Evolutionary conservation across 257 asterid genomes (phyloP).

Genomic region (Osmanthus fragrans): DNA sequence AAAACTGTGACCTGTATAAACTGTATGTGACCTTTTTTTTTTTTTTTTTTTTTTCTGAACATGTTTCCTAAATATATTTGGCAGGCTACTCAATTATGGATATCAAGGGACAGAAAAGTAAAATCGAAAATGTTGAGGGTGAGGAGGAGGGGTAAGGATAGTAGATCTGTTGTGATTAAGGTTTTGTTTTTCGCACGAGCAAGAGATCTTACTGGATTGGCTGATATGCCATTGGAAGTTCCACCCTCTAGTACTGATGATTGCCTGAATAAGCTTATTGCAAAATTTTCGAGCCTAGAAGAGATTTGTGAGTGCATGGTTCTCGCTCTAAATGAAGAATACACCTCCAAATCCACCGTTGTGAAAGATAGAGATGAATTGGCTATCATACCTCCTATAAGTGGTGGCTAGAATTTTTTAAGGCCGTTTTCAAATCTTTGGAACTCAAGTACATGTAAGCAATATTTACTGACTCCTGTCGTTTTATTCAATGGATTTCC

Average conservation of each 20-base stretch:
- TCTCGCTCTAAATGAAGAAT: conserved; percentile 83
- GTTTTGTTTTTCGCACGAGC: conserved; percentile 88
- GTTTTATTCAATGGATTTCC: background rate
- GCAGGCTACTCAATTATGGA: conserved; percentile 30
- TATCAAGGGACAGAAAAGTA: conserved; percentile 13
- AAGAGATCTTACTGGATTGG: conserved; percentile 73
- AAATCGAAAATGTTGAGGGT: conserved; percentile 22
- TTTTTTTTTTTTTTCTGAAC: background rate
- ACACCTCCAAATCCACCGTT: conserved; percentile 54
- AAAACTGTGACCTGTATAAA: background rate
- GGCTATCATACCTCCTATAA: conserved; percentile 95
- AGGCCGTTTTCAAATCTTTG: background rate
- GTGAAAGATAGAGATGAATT: conserved; percentile 79
- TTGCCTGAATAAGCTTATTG: conserved; percentile 65
- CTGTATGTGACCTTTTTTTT: background rate
- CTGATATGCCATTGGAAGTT: conserved; percentile 60
- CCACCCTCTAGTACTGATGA: conserved; percentile 60
- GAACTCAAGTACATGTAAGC: background rate
- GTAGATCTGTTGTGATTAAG: conserved; percentile 48
- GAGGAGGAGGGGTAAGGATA: conserved; percentile 31
- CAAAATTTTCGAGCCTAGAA: conserved; percentile 64
- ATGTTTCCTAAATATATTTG: background rate
- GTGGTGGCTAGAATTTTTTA: conserved; percentile 65
- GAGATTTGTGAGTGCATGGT: conserved; percentile 88
- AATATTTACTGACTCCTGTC: background rate